Conservation (phyloP, 148 eudicot genomes). For the Limonium bicolor region DNA sequence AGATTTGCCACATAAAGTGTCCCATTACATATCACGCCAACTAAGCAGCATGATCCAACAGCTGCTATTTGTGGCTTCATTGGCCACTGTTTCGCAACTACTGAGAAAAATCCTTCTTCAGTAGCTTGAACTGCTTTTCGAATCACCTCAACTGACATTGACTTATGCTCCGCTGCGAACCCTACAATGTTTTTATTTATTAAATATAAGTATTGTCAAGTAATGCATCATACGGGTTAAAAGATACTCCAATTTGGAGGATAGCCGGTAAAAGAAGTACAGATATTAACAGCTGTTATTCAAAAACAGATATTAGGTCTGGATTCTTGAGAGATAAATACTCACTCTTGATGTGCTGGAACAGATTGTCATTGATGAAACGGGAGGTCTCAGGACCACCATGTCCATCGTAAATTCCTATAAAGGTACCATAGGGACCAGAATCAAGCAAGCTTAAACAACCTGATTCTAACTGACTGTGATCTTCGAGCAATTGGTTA, state of each 20-base stretch:
- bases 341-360: constrained; percentile 30
- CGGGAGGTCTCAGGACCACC: constrained; percentile 28
- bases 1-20: constrained; percentile 23
- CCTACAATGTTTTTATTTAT: constrained; percentile 12
- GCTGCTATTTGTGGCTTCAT: constrained; percentile 26
- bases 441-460: constrained; percentile 27
- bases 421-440: constrained; percentile 29
- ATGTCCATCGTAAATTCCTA: constrained; percentile 28
- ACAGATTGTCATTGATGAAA: constrained; percentile 22
- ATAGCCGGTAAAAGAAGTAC: too few species aligned
- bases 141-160: constrained; percentile 28
- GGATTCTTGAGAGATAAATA: too few species aligned
- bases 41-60: constrained; percentile 29
- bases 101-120: constrained; percentile 23
- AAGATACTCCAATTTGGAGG: too few species aligned
- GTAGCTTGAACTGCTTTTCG: constrained; percentile 27
- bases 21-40: constrained; percentile 21
- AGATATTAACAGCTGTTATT: too few species aligned
- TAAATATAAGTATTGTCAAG: too few species aligned
- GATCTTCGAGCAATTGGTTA: constrained; percentile 25
- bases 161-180: constrained; percentile 19
- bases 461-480: constrained; percentile 32
- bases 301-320: too few species aligned
- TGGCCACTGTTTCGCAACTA: constrained; percentile 27
- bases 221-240: too few species aligned